Evolutionary conservation across 2,329 filamentous ascomycete species (phyloP).

Genomic region (Aspergillus fructus): DNA sequence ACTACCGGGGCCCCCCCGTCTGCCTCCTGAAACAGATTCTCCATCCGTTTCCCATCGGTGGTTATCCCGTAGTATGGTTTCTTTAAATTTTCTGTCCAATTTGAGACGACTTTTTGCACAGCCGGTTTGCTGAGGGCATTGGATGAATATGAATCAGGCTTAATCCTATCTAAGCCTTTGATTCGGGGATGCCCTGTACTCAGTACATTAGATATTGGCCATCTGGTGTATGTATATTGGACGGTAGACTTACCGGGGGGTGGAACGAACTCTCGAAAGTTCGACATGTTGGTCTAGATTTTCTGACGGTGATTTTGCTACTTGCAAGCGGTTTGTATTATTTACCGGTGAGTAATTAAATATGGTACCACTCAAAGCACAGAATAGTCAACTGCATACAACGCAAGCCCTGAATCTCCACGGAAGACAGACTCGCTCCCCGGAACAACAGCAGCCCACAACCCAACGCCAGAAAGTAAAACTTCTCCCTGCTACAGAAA

Average conservation of each 20-base stretch:
- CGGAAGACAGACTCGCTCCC: too few relatives aligned
- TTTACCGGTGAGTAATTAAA: too few relatives aligned
- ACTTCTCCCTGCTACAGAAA: too few relatives aligned
- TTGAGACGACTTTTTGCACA: not conserved
- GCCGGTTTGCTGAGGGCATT: not conserved
- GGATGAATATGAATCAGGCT: not conserved
- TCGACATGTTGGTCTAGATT: too few relatives aligned
- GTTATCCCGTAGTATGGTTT: not conserved
- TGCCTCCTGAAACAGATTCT: not conserved
- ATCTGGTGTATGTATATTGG: too few relatives aligned
- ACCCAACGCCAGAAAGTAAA: too few relatives aligned
- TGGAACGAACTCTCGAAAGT: not conserved
- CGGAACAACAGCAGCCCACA: too few relatives aligned
- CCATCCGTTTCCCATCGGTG: not conserved
- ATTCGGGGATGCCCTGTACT: not conserved
- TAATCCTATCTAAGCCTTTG: not conserved
- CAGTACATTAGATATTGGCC: not conserved
- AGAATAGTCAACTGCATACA: too few relatives aligned
- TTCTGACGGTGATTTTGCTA: not conserved
- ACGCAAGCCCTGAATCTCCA: too few relatives aligned
- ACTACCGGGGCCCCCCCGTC: constrained; percentile 1
- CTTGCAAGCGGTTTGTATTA: too few relatives aligned
- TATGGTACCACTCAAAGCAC: too few relatives aligned
- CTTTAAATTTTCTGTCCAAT: not conserved
- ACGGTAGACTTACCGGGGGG: too few relatives aligned